phyloP scores from a whole-genome alignment of 176 grass and related monocot genomes.

The Rhipidocladum racemiflorum region DNA sequence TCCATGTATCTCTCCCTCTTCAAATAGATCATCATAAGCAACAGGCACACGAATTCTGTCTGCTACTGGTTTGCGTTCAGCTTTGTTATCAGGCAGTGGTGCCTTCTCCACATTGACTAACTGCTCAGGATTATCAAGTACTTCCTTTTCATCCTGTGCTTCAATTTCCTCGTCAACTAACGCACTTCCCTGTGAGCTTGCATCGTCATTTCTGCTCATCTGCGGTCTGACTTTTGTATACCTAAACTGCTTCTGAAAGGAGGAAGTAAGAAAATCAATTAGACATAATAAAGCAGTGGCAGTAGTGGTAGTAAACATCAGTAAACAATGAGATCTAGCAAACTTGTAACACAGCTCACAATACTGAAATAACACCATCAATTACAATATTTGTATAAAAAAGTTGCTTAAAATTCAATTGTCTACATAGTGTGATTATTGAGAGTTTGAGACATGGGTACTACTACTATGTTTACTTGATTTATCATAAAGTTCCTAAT shows the following conservation, averaged over 20 bases:
- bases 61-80: conserved; percentile 47
- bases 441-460: background rate
- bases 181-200: conserved; percentile 49
- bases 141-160: conserved; percentile 35
- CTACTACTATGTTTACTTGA: background rate
- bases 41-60: conserved; percentile 82
- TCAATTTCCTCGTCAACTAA: conserved; percentile 46
- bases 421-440: background rate
- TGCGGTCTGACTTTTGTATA: conserved; percentile 41
- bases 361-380: background rate
- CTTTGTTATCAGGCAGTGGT: conserved; percentile 30
- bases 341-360: conserved; percentile 6
- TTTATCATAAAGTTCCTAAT: conserved; percentile 9
- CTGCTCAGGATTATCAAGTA: conserved; percentile 44
- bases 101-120: conserved; percentile 32
- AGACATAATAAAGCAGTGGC: conserved; percentile 10
- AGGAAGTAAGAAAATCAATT: conserved; percentile 23
- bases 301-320: background rate
- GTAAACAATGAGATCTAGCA: background rate
- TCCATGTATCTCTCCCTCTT: conserved; percentile 82
- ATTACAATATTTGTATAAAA: background rate
- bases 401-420: background rate
- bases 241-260: conserved; percentile 81
- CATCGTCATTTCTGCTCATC: conserved; percentile 55
- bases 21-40: conserved; percentile 82